phyloP scores from a whole-genome alignment of 2,329 filamentous ascomycete species.

The Aspergillus neotritici region DNA sequence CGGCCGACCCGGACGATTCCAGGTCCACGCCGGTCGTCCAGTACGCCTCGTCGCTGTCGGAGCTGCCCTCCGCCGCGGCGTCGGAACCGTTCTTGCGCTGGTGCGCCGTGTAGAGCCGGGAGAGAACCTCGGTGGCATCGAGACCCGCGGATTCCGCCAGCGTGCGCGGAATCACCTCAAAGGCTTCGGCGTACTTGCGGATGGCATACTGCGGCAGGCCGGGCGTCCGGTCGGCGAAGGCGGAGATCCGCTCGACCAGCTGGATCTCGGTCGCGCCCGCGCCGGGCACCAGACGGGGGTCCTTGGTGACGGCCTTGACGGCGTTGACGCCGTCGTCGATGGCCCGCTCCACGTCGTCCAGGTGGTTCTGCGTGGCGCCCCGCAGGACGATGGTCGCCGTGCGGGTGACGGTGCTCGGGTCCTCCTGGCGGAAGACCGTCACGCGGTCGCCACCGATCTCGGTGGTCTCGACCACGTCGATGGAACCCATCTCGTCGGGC shows the following conservation, averaged over 20 bases:
- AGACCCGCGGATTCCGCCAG: constrained; percentile 92
- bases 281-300: constrained; percentile 83
- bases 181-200: constrained; percentile 94
- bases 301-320: constrained; percentile 95
- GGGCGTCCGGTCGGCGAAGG: constrained; percentile 84
- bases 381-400: constrained; percentile 92
- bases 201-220: constrained; percentile 94
- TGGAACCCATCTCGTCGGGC: constrained; percentile 97
- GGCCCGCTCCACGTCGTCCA: constrained; percentile 93
- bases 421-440: constrained; percentile 94
- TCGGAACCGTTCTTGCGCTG: constrained; percentile 47
- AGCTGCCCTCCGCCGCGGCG: constrained; percentile 27
- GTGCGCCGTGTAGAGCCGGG: constrained; percentile 87
- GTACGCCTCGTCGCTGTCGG: constrained; percentile 64
- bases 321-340: constrained; percentile 98
- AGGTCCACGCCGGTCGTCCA: constrained; percentile 94
- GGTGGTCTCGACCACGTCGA: constrained; percentile 92
- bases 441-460: constrained; percentile 98
- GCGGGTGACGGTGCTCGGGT: constrained; percentile 69
- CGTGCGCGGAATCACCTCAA: constrained; percentile 91
- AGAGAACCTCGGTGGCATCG: constrained; percentile 94
- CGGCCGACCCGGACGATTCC: constrained; percentile 75
- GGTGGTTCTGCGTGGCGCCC: constrained; percentile 94
- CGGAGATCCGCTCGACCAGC: constrained; percentile 84
- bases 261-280: constrained; percentile 93